Evolutionary conservation across 2,329 filamentous ascomycete genomes (phyloP), one percentile per base, ranked within the genome.

Genomic region (Venturia nashicola): DNA sequence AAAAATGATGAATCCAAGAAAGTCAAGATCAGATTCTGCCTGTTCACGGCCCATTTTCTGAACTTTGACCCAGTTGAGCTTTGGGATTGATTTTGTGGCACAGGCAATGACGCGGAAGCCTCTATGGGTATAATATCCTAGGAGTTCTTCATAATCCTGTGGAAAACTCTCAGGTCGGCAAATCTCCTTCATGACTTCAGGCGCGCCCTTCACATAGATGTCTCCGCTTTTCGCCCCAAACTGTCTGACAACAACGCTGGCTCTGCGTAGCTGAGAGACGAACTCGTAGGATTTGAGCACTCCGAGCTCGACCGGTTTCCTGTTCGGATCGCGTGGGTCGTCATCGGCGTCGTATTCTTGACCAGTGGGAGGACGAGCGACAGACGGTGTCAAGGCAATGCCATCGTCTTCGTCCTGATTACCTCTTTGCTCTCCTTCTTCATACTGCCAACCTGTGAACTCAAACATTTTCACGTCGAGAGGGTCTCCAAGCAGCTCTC

Each of bases 391-490:
- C 44, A 97, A 81, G 8, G 87, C 86, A 4, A 83, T 80, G 70
- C 32, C 39, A 65, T 92, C 88, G 59, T 93, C 87, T 62, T 94
- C 90, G 23, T 90, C 87, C 61, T 89, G 85, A 36, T 81, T 83
- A 32, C 80, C 76, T 62, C 82, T 82, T 68, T 92, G 86, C 57
- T 86, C 86, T 2, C 91, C 91, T 77, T 99, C 94, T 72, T 96
- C 89, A 69, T 90, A 99, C 3, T 85, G 83, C 94, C 94, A 99
- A 6, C 84, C 83, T 0, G 94, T 97, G 69, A 96, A 99, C 68
- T 96, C 88, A 72, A 99, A 99, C 94, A 99, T 99, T 73, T 97
- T 97, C 65, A 97, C 81, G 73, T 99, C 94, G 1, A 99, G 80
- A 5, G 95, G 94, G 71, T 99, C 94, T 0, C 94, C 94, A 42